A percentile compares a stretch with the other conserved stretches of the same genome.
These are phyloP conservation scores for Tolypocladium album DNA, from an alignment of 2,329 filamentous ascomycete genomes.

Conservation along the genomic window DNA sequence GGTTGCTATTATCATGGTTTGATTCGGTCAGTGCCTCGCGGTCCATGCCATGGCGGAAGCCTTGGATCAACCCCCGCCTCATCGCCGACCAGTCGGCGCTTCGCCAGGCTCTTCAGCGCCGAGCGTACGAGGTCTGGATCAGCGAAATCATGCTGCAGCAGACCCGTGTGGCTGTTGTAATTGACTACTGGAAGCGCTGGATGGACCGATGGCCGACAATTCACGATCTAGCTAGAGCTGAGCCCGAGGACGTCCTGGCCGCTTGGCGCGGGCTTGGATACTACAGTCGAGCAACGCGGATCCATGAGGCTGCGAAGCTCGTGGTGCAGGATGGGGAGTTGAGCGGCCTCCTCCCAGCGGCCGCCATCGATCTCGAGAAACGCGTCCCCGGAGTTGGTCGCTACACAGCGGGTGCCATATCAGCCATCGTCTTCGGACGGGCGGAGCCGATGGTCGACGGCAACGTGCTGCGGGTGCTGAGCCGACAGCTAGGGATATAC, in stretches of 20 bases:
- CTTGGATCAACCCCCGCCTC: slow-evolving; percentile 37
- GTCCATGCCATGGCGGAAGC: slow-evolving; percentile 49
- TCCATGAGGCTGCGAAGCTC: slow-evolving; percentile 44
- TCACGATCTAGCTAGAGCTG: slow-evolving; percentile 40
- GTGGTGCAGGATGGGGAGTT: slow-evolving; percentile 31
- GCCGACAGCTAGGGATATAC: slow-evolving; percentile 46
- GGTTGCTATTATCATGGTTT: slow-evolving; percentile 39
- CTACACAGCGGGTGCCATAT: slow-evolving; percentile 53
- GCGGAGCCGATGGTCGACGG: slow-evolving; percentile 53
- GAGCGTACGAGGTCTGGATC: slow-evolving; percentile 57
- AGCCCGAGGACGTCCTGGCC: slow-evolving; percentile 43
- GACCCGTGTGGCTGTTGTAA: slow-evolving; percentile 50
- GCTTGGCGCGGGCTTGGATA: slow-evolving; percentile 54
- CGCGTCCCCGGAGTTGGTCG: slow-evolving; percentile 48
- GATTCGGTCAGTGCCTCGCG: slow-evolving; percentile 33
- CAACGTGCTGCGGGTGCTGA: slow-evolving; percentile 51
- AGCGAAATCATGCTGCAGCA: slow-evolving; percentile 59
- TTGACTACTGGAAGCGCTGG: slow-evolving; percentile 54
- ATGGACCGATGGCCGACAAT: slow-evolving; percentile 51
- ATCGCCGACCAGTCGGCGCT: slow-evolving; percentile 20
- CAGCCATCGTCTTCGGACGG: slow-evolving; percentile 50
- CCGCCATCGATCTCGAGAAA: slow-evolving; percentile 32
- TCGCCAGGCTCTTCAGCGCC: slow-evolving; percentile 32
- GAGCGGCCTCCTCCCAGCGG: slow-evolving; percentile 38
- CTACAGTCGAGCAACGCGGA: slow-evolving; percentile 51